Base-by-base conservation (phyloP, 163 green algal genomes). In the Chlamydomonas reinhardtii region DNA sequence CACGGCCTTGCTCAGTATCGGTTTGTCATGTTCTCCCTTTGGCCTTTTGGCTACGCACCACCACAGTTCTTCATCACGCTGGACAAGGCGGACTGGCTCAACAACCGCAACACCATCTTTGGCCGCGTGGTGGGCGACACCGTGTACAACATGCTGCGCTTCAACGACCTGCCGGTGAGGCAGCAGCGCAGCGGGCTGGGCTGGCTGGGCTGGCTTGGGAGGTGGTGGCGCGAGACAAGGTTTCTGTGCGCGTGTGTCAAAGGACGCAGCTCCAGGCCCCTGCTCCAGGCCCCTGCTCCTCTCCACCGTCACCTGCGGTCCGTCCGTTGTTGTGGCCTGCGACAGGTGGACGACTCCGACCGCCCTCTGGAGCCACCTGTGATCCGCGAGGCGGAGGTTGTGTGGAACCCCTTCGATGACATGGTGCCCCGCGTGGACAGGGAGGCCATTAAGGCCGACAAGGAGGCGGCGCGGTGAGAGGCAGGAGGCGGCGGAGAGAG, bases 61-160 rank as follows among this genome's bases (percentile, higher is more conserved):
- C n/a, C n/a, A n/a, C 98, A 99, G 92, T 99, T 99, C 93, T 99
- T 99, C 92, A 94, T 99, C 87, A 99, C 97, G 0, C 88, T 99
- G 15, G 97, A 98, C 85, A 87, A 91, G 73, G 73, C 94, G 37
- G 94, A 97, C 31, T 96, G 96, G 89, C 94, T 99, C 68, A 94
- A 99, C 86, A 93, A 93, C 66, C 97, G 98, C 88, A 95, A 99
- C 94, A 99, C 98, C 82, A 99, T 99, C 77, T 99, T 99, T 91
- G 98, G 98, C 34, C 95, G 94, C 64, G 89, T 98, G 52, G 91
- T 91, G 76, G 97, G 96, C 8, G 96, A 99, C 80, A 99, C 96
- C 8, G 94, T 99, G n/a, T 99, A 97, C 95, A 99, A 99, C 89
- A 86, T 98, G 73, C 82, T 95, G 56, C 83, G 83, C 39, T 87